Percentiles rank a stretch among this genome's conserved stretches.
These are phyloP conservation scores for Podaxis sp. DNA, from an alignment of 768 basidiomycete species.

Conservation along the genomic window DNA sequence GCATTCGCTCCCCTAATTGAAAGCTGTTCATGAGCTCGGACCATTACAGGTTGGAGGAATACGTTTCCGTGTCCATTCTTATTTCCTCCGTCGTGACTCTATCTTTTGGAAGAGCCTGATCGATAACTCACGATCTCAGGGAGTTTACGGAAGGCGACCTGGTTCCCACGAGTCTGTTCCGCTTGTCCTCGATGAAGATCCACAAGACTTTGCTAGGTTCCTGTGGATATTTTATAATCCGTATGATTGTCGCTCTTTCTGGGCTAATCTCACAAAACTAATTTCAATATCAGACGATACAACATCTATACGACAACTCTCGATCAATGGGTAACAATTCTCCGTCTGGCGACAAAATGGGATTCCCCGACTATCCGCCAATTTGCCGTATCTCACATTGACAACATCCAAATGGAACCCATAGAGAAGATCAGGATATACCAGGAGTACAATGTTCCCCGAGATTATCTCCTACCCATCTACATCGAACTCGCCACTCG, in stretches of 20 bases:
- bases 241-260: neutral
- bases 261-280: neutral
- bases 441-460: neutral
- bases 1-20: neutral
- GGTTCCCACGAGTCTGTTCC: neutral
- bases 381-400: conserved; percentile 36
- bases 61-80: neutral
- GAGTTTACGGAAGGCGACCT: neutral
- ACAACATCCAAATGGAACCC: neutral
- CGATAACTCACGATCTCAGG: neutral
- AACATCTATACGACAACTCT: conserved; percentile 48
- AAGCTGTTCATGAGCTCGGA: no score
- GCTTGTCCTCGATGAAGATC: neutral
- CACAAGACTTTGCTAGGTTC: neutral
- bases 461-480: neutral
- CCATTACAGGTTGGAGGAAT: no score
- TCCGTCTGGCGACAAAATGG: conserved; percentile 55
- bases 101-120: neutral
- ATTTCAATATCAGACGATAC: conserved; percentile 38
- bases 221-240: neutral
- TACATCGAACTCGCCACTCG: conserved; percentile 8
- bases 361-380: conserved; percentile 46
- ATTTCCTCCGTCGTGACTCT: conserved; percentile 4
- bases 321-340: conserved; percentile 52
- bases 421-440: conserved; percentile 1